Base-by-base conservation (phyloP, 768 basidiomycete genomes). In the Baorangia bicolor region DNA sequence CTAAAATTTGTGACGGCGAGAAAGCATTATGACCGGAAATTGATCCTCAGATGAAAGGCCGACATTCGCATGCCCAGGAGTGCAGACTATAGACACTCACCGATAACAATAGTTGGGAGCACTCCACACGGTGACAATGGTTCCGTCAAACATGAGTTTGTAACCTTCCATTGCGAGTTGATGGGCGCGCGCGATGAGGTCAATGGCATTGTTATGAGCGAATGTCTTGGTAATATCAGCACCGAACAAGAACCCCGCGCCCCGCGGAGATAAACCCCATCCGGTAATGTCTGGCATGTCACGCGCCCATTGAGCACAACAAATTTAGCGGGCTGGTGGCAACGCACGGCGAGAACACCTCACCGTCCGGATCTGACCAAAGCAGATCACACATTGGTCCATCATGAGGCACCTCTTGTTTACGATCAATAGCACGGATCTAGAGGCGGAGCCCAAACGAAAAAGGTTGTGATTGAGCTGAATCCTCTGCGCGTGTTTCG, bases 341-440 rank as follows among this genome's bases (percentile, higher is more conserved):
- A 52, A 55, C n/a, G 39, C 54, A 45, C 33, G 21, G 48, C 18
- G 28, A 30, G 56, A 49, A 40, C 62, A 14, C 57, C 68, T 61
- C 53, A 94, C 94, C 95, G 71, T 98, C 96, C 42, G 96, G 96
- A 77, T 98, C 96, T 56, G 95, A 97, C 96, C 96, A 98, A n/a
- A 98, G 78, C 2, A 98, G 78, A 74, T 98, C 96, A 67, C 96
- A 98, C 96, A 98, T 98, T 9, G 94, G 87, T 13, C 96, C 96
- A 68, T 98, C 96, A 71, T 98, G 96, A 27, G 96, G 96, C 23
- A 98, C 96, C 69, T 98, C 96, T 72, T 96, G 94, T 71, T 95
- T 94, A 33, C 96, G 77, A 77, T 98, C 95, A 64, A 98, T 96
- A 35, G 87, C 81, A 48, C 96, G 89, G 63, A 98, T 98, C 94